These are phyloP conservation scores for Cryptococcus sp. DNA, from an alignment of 1,284 basidiomycete species.

Conservation along the genomic window DNA sequence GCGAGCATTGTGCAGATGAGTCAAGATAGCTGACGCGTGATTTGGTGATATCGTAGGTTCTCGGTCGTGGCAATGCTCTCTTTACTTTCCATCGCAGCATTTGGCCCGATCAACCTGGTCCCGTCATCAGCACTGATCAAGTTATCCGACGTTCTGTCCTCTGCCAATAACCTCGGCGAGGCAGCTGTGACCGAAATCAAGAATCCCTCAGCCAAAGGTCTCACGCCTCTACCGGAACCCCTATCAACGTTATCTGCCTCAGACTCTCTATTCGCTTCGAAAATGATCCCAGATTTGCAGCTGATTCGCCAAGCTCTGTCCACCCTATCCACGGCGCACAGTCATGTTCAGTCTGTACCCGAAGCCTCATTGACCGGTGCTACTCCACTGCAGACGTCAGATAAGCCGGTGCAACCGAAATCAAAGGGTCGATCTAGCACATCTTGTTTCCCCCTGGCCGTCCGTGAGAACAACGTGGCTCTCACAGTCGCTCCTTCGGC, in stretches of 20 bases:
- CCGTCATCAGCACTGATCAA: no score
- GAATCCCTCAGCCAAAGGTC: no score
- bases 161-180: no score
- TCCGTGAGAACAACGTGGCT: constrained; percentile 15
- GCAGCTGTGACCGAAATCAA: no score
- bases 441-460: constrained; percentile 18
- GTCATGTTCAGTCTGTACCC: background rate
- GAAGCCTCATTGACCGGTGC: background rate
- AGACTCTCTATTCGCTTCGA: constrained; percentile 10
- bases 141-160: no score
- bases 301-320: constrained; percentile 33
- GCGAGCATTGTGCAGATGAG: background rate
- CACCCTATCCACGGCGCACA: constrained; percentile 19
- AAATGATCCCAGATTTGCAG: constrained; percentile 25
- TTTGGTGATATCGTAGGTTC: background rate
- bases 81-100: background rate
- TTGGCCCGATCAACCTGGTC: background rate
- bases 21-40: background rate
- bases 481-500: constrained; percentile 8
- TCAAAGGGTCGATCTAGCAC: background rate
- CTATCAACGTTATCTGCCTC: background rate
- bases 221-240: background rate
- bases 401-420: background rate
- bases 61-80: background rate
- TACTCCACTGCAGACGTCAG: background rate